Evolutionary conservation across 306 rosid genomes (phyloP).

Genomic region (Coriaria nepalensis): DNA sequence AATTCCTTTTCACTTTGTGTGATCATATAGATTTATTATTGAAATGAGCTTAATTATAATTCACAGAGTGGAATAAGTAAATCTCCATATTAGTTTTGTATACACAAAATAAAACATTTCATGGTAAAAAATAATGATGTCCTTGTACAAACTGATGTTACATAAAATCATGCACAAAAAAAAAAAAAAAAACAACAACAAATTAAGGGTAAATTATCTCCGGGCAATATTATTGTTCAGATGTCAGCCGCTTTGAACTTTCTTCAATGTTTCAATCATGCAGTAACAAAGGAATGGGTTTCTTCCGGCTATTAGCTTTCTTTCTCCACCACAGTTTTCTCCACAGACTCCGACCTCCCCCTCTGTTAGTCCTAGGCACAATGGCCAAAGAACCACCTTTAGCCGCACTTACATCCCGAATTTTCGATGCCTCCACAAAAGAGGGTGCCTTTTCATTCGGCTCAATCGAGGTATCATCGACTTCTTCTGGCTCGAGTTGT

Average conservation of each 20-base stretch:
- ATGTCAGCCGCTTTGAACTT: no score
- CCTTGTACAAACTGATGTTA: constrained; percentile 2
- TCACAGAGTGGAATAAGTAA: no score
- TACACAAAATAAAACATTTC: no score
- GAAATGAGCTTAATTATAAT: no score
- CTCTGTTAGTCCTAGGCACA: constrained; percentile 43
- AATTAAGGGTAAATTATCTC: no score
- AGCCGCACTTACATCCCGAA: constrained; percentile 18
- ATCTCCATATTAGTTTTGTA: no score
- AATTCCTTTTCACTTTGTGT: background rate
- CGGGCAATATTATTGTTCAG: no score
- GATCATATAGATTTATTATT: no score
- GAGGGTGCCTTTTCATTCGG: constrained; percentile 18
- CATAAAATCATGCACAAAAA: constrained; percentile 14
- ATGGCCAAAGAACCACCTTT: constrained; percentile 39
- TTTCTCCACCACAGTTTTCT: constrained; percentile 51
- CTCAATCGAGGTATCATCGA: background rate
- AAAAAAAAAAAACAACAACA: background rate
- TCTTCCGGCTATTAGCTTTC: constrained; percentile 39
- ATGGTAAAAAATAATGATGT: background rate
- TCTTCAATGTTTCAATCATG: constrained; percentile 14
- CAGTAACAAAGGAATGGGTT: constrained; percentile 15
- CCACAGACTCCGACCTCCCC: constrained; percentile 41
- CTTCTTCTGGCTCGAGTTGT: constrained; percentile 20
- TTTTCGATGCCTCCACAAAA: constrained; percentile 25